phyloP scores from a whole-genome alignment of 352 stramenopile species.

The Phytophthora vignae region DNA sequence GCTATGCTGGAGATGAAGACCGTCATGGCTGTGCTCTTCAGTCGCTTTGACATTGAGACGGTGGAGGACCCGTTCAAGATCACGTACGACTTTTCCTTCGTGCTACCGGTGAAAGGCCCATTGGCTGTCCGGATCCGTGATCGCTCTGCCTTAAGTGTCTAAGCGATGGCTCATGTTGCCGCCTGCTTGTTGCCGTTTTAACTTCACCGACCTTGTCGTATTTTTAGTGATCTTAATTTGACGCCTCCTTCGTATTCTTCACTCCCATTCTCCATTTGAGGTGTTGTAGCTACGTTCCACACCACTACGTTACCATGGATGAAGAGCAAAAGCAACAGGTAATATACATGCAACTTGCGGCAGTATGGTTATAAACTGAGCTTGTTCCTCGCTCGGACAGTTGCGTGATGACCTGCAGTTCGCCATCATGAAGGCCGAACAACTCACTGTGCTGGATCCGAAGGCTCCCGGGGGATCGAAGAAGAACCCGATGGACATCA shows the following conservation, averaged over 20 bases:
- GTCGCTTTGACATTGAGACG: constrained; percentile 43
- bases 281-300: neutral
- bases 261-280: neutral
- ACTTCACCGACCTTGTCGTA: constrained; percentile 3
- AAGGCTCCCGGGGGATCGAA: constrained; percentile 45
- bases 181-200: neutral
- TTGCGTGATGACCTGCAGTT: constrained; percentile 78
- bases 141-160: neutral
- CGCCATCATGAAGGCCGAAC: constrained; percentile 72
- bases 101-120: constrained; percentile 39
- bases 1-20: constrained; percentile 56
- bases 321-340: constrained; percentile 70
- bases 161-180: neutral
- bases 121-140: constrained; percentile 33
- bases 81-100: constrained; percentile 45
- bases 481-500: constrained; percentile 71
- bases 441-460: constrained; percentile 54
- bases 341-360: neutral
- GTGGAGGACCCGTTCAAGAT: constrained; percentile 33
- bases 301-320: constrained; percentile 43
- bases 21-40: constrained; percentile 37
- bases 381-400: constrained; percentile 32
- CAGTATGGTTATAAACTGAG: constrained; percentile 3
- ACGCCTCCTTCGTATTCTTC: neutral
- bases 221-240: constrained; percentile 28